These are phyloP conservation scores for Kazachstania taianensis DNA, from an alignment of 805 yeast genomes.

Conservation along the genomic window DNA sequence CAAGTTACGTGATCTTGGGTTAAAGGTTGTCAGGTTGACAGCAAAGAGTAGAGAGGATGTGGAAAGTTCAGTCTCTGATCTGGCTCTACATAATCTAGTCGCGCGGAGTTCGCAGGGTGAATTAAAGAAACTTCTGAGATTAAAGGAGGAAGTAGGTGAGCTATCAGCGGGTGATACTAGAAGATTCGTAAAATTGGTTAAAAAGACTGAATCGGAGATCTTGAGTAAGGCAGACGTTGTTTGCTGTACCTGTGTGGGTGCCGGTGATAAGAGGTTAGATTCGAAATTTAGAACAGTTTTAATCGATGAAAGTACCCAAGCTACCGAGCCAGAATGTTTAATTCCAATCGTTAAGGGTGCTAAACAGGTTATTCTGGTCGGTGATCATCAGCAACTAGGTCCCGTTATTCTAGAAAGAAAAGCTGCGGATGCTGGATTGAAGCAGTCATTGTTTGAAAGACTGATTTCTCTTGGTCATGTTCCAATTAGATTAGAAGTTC, in stretches of 20 bases:
- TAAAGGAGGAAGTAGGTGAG: slow-evolving; percentile 62
- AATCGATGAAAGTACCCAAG: slow-evolving; percentile 90
- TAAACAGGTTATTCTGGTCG: slow-evolving; percentile 79
- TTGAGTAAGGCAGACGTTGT: slow-evolving; percentile 61
- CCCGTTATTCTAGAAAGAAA: slow-evolving; percentile 75
- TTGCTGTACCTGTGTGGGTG: slow-evolving; percentile 88
- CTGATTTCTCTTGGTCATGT: slow-evolving; percentile 70
- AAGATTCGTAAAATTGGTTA: slow-evolving; percentile 33
- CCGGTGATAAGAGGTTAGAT: slow-evolving; percentile 62
- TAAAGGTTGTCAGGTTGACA: slow-evolving; percentile 66
- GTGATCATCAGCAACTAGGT: slow-evolving; percentile 93
- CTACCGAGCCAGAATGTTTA: slow-evolving; percentile 84
- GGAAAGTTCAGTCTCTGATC: slow-evolving; percentile 48
- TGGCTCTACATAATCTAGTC: slow-evolving; percentile 49
- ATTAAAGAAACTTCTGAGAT: slow-evolving; percentile 45
- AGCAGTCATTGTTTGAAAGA: slow-evolving; percentile 81
- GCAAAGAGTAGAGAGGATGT: slow-evolving; percentile 77
- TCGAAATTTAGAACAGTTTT: slow-evolving; percentile 65
- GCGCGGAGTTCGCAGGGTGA: slow-evolving; percentile 40
- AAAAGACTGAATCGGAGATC: slow-evolving; percentile 39
- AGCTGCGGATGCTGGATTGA: slow-evolving; percentile 81
- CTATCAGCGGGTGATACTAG: slow-evolving; percentile 45
- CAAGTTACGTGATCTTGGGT: slow-evolving; percentile 58
- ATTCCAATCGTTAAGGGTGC: slow-evolving; percentile 87
- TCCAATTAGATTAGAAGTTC: slow-evolving; percentile 82